These are phyloP conservation scores for Pelomyxa schiedti DNA, from an alignment of 78 protist species.

Conservation along the genomic window DNA sequence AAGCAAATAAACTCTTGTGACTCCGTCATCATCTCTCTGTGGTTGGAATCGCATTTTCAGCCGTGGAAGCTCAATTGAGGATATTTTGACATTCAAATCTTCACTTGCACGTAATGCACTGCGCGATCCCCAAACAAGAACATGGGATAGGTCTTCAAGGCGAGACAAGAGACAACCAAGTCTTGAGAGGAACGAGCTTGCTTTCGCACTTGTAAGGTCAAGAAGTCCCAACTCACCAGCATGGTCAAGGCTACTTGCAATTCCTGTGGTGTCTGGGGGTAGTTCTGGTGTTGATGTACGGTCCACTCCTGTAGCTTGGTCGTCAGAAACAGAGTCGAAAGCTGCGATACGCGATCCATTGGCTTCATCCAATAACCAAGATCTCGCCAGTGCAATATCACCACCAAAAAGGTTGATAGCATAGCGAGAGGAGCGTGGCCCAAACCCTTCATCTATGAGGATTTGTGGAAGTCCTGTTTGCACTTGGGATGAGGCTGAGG, in stretches of 20 bases:
- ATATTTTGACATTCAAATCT: not conserved
- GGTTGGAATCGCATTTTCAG: slow-evolving; percentile 3
- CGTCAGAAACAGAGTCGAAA: no score
- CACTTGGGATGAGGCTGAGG: not conserved
- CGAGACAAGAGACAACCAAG: no score
- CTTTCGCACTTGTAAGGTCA: no score
- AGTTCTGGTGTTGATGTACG: no score
- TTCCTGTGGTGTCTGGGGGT: no score
- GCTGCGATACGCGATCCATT: no score
- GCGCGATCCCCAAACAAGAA: slow-evolving; percentile 25
- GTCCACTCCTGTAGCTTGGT: no score
- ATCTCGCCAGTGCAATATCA: not conserved
- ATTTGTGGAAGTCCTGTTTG: not conserved
- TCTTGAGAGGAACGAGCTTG: no score
- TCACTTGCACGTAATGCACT: no score
- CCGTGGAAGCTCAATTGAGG: slow-evolving; percentile 24
- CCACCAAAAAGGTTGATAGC: not conserved
- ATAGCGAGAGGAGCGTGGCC: not conserved
- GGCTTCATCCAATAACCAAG: not conserved
- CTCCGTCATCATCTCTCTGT: not conserved
- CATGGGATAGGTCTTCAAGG: slow-evolving; percentile 31
- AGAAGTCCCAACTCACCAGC: no score
- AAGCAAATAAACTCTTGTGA: not conserved
- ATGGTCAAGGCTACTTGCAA: no score
- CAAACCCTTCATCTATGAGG: not conserved